Base-by-base conservation (phyloP, 108 stramenopile species). In the Nannochloropsis gaditana region DNA sequence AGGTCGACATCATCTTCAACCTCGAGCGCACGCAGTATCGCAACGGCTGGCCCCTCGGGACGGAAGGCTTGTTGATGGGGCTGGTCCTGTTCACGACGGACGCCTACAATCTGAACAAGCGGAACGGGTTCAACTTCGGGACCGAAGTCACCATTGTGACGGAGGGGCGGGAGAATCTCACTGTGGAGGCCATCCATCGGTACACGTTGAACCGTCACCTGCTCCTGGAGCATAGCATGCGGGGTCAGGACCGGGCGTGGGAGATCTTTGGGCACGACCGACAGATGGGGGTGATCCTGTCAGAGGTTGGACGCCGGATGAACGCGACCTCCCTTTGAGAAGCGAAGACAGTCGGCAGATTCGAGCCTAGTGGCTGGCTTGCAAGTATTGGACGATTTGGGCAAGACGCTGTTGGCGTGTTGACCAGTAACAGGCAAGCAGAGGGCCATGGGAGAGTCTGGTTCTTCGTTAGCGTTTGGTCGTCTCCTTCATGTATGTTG, bases 181-280 rank as follows among this genome's bases (percentile, higher is more conserved):
- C 59, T 73, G 59, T 73, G 59, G 59, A 73, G 59, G 59, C 59
- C 59, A 73, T 73, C 59, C 59, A 73, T 73, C 59, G 59, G 59
- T 73, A 50, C 47, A 50, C 47, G 47, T 50, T 50, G 47, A 50
- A 50, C 47, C 47, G 47, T 50, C 47, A 50, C 47, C 47, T 50
- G 47, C 47, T 50, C 47, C 47, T 50, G 11, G 47, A 50, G 47
- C 47, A 50, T 50, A 50, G 47, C 47, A 50, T 50, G 47, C 47
- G 47, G 47, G 47, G 47, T 50, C 47, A 50, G 47, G 59, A 73
- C 59, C 59, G 59, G 59, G 59, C 59, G 59, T 73, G 59, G 59
- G 59, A 73, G 59, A 73, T 73, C 5, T 73, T 73, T 73, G 59
- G 59, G 59, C 59, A 73, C 59, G 59, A 73, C 59, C 59, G 59